Conservation (phyloP, 129 eudicot species). For the Glebionis coronaria region DNA sequence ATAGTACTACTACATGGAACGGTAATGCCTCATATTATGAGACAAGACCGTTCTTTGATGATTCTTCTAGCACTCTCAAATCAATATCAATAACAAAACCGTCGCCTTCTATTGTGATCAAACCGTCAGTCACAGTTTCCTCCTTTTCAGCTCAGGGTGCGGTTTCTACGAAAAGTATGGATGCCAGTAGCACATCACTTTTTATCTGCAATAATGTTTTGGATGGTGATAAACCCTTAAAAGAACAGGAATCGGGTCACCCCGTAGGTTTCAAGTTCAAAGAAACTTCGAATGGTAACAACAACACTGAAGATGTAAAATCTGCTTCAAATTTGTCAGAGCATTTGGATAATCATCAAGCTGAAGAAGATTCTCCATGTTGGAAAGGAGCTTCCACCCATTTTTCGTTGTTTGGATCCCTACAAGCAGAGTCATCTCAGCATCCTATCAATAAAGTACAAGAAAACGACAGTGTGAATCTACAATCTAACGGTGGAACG, state of each 20-base stretch:
- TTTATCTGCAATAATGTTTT: conserved; percentile 9
- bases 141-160: conserved; percentile 22
- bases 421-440: conserved; percentile 24
- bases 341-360: conserved; percentile 26
- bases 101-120: conserved; percentile 38
- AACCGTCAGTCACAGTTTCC: conserved; percentile 28
- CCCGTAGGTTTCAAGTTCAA: conserved; percentile 9
- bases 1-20: conserved; percentile 19
- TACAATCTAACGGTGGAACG: background rate
- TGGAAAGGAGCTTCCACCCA: conserved; percentile 76
- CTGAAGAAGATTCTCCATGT: conserved; percentile 89
- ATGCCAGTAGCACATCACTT: conserved; percentile 8
- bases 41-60: conserved; percentile 34
- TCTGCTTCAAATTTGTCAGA: conserved; percentile 26
- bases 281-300: conserved; percentile 19
- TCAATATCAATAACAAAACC: conserved; percentile 32
- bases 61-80: conserved; percentile 20
- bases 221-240: conserved; percentile 15
- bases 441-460: conserved; percentile 31
- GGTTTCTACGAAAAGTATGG: conserved; percentile 25
- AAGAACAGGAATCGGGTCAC: conserved; percentile 23
- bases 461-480: conserved; percentile 15
- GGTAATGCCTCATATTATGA: conserved; percentile 27
- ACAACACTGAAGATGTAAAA: conserved; percentile 28
- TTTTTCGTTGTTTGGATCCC: conserved; percentile 35